Base-by-base conservation (phyloP, 176 grass and related monocot genomes). In the Oryza brachyantha region DNA sequence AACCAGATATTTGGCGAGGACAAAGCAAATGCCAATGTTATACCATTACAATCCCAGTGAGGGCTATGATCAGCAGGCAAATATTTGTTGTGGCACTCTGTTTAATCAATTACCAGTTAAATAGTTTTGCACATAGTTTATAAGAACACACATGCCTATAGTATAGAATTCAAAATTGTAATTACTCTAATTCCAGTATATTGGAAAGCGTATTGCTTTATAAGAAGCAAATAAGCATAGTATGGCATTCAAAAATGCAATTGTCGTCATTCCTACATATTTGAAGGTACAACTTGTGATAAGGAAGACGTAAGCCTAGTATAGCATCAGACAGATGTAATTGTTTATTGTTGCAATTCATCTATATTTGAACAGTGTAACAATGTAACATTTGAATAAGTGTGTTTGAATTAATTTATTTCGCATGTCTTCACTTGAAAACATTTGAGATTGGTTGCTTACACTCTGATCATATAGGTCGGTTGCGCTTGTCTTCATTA, bases 1-100 rank as follows among this genome's bases (percentile, higher is more conserved):
- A 99, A 99, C 70, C 29, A 70, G 6, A 92, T 99, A 80, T 99
- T 99, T 71, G 93, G 88, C 26, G 68, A 74, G 81, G 80, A 75
- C 29, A 58, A 84, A 75, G 36, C 26, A 74, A 10, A 88, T 72
- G 34, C 8, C 35, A 71, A 83, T 76, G 58, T 19, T 45, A 58
- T 70, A 26, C 67, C 70, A 24, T 75, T 88, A 72, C 61, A 80
- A 28, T 26, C 62, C 40, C 87, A 88, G 78, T 75, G 75, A 27
- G 5, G 78, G 59, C 76, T 68, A 75, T 81, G 77, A 31, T n/a
- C 40, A 78, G 6, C 45, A 40, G 13, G 79, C 54, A 26, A 2
- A 65, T 25, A 11, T 64, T 42, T 65, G 43, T 76, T 72, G 42
- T 57, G 5, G 3, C 13, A n/a, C n/a, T n/a, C n/a, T n/a, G n/a